Base-by-base conservation (phyloP, 179 eudicot species). In the Drosera spatulata region DNA sequence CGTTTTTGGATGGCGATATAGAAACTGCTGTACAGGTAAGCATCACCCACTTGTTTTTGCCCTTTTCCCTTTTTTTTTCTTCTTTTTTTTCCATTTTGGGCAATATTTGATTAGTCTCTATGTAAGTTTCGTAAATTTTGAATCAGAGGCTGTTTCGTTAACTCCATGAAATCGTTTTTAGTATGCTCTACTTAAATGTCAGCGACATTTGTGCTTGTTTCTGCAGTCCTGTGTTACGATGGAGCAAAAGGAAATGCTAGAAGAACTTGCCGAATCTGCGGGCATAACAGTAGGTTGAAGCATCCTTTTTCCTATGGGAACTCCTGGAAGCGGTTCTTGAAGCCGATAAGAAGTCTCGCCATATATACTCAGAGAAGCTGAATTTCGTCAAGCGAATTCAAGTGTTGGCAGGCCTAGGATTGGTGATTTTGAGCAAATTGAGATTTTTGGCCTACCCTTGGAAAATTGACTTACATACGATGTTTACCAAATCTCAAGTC, bases 1-100 rank as follows among this genome's bases (percentile, higher is more conserved):
- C 85, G 40, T 93, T 93, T 74, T 82, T 93, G 53, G 77, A 74
- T 40, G 99, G 99, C 50, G 82, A 86, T 67, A 80, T 93, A 22
- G 99, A 93, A 75, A 76, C 85, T 51, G 94, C 99, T 11, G 76
- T 93, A 41, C 94, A 93, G 97, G 99, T 93, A 75, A 45, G 3
- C 14, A 48, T 12, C 51, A 10, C 2, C 7, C 7, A 33, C n/a
- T 15, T 3, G 8, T 49, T 50, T 22, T 22, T 22, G 0, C 33
- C 53, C 5, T 50, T n/a, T 8, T 50, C n/a, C n/a, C n/a, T n/a
- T n/a, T n/a, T n/a, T n/a, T n/a, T n/a, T n/a, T n/a, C n/a, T 4
- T 4, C 10, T 14, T 0, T 4, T 10, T 6, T 12, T 9, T 2
- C 10, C 10, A 10, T 10, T 6, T 45, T 45, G n/a, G 49, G 7